Conservation (phyloP, 192 early-diverging fungal species). For the Kickxella alabastrina region DNA sequence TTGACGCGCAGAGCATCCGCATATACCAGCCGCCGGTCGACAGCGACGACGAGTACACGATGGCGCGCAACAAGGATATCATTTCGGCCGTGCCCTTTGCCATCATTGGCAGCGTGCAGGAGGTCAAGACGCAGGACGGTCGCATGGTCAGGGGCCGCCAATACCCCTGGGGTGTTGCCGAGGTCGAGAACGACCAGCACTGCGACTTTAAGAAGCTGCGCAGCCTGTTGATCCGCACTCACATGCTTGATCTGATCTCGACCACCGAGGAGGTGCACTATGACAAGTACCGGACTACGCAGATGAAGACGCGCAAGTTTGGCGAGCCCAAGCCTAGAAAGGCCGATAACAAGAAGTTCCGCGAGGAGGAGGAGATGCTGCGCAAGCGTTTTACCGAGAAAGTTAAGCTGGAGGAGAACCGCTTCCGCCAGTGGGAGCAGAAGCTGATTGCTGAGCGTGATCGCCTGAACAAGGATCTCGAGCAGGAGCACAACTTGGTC, state of each 20-base stretch:
- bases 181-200: slow-evolving; percentile 98
- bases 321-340: slow-evolving; percentile 79
- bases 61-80: slow-evolving; percentile 79
- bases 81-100: slow-evolving; percentile 93
- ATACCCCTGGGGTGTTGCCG: slow-evolving; percentile 98
- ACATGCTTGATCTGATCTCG: slow-evolving; percentile 94
- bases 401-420: slow-evolving; percentile 92
- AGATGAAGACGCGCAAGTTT: slow-evolving; percentile 88
- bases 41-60: slow-evolving; percentile 77
- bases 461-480: slow-evolving; percentile 97
- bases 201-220: slow-evolving; percentile 98
- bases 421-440: slow-evolving; percentile 99
- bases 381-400: slow-evolving; percentile 97
- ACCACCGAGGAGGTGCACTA: slow-evolving; percentile 95
- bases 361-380: slow-evolving; percentile 95
- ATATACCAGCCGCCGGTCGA: slow-evolving; percentile 87
- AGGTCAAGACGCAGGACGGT: slow-evolving; percentile 79
- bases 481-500: slow-evolving; percentile 88
- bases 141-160: slow-evolving; percentile 90
- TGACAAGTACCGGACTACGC: slow-evolving; percentile 83
- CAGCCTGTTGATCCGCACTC: slow-evolving; percentile 92
- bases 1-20: slow-evolving; percentile 87
- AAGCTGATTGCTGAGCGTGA: slow-evolving; percentile 92
- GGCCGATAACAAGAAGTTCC: slow-evolving; percentile 89
- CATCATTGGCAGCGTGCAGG: slow-evolving; percentile 87